These are phyloP conservation scores for Straminergon stramineum DNA, from an alignment of 225 moss, liverwort and hornwort genomes.

Conservation along the genomic window DNA sequence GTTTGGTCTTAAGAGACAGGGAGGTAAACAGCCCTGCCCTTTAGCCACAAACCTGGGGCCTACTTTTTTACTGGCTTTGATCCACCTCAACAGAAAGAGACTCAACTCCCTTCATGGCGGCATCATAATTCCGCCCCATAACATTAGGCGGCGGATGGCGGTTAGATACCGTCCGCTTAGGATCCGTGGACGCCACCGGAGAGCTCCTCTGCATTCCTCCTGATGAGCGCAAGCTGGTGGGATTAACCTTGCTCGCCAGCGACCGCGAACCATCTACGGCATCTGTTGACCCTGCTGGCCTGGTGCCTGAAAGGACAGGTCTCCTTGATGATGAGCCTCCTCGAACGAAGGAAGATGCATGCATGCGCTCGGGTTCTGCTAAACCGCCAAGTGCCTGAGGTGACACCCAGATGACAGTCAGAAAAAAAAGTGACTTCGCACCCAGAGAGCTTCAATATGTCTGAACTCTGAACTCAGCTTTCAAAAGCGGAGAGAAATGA, in stretches of 20 bases:
- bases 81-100: slow-evolving; percentile 71
- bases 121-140: slow-evolving; percentile 53
- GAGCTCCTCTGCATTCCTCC: slow-evolving; percentile 92
- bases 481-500: not conserved
- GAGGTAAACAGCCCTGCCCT: slow-evolving; percentile 24
- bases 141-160: slow-evolving; percentile 58
- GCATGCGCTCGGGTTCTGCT: slow-evolving; percentile 84
- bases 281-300: slow-evolving; percentile 64
- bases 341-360: slow-evolving; percentile 78
- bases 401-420: not conserved
- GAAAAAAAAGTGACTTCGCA: not conserved
- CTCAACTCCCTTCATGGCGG: slow-evolving; percentile 62
- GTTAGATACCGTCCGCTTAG: slow-evolving; percentile 98
- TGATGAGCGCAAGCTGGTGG: slow-evolving; percentile 84
- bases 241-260: slow-evolving; percentile 65
- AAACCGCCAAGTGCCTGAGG: slow-evolving; percentile 36
- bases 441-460: not conserved
- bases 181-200: slow-evolving; percentile 79
- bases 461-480: not conserved
- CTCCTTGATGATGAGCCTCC: slow-evolving; percentile 92
- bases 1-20: slow-evolving; percentile 27
- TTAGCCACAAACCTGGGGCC: slow-evolving; percentile 52
- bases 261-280: slow-evolving; percentile 68
- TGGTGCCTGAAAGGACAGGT: slow-evolving; percentile 70
- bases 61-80: slow-evolving; percentile 53